Evolutionary conservation across 176 grass and related monocot species (phyloP).

Genomic region (Oryza punctata): DNA sequence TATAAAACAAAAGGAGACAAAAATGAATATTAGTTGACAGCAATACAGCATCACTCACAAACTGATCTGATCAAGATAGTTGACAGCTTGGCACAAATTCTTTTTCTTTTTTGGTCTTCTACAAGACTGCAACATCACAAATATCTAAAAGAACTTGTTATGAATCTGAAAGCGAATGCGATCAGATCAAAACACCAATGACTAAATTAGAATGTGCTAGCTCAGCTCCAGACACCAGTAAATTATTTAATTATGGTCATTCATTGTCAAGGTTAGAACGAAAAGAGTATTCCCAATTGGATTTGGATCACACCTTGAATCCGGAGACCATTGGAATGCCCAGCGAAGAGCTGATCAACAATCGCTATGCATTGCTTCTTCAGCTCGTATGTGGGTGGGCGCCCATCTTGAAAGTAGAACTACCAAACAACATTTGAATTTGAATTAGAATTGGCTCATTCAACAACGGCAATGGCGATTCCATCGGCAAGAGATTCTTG

Average conservation of each 20-base stretch:
- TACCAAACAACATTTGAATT: conserved; percentile 22
- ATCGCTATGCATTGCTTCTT: conserved; percentile 63
- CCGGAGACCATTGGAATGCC: conserved; percentile 67
- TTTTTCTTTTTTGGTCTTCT: not conserved
- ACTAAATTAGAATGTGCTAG: conserved; percentile 5
- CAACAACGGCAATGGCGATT: not conserved
- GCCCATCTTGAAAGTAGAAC: conserved; percentile 90
- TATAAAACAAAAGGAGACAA: conserved; percentile 8
- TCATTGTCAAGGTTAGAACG: not conserved
- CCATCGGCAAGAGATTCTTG: not conserved
- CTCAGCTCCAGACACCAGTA: not conserved
- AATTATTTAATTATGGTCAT: not conserved
- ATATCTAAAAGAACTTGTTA: conserved; percentile 17
- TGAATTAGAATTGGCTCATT: not conserved
- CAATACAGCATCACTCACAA: not conserved
- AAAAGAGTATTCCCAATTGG: not conserved
- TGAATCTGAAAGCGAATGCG: not conserved
- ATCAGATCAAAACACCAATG: conserved; percentile 8
- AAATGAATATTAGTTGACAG: conserved; percentile 20
- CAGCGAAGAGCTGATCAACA: conserved; percentile 70
- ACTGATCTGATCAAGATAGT: conserved; percentile 25
- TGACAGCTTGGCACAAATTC: not conserved
- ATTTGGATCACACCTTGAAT: conserved; percentile 47
- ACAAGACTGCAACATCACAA: not conserved
- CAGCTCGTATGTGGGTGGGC: conserved; percentile 53